A percentile compares a stretch with the other conserved stretches of the same genome.
These are phyloP conservation scores for Trichoderma sp. DNA, from an alignment of 2,329 filamentous ascomycete species.

Conservation along the genomic window DNA sequence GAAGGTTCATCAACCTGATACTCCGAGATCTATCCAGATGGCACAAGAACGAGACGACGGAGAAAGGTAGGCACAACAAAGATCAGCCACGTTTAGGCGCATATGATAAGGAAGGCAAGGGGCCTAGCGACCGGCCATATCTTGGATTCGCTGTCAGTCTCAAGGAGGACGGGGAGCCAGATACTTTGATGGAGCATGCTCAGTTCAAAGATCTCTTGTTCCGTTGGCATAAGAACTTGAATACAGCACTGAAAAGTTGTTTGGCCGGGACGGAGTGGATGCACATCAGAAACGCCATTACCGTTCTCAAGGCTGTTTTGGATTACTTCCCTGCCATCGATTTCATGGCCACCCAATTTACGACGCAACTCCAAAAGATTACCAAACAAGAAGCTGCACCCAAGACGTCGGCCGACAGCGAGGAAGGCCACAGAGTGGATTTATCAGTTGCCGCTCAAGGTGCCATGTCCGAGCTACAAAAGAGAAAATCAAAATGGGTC, in stretches of 20 bases:
- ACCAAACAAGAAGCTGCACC: slow-evolving; percentile 59
- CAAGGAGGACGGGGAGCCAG: slow-evolving; percentile 65
- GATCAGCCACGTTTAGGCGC: slow-evolving; percentile 64
- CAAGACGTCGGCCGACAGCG: slow-evolving; percentile 50
- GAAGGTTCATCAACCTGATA: slow-evolving; percentile 81
- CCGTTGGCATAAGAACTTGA: slow-evolving; percentile 86
- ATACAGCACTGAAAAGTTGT: slow-evolving; percentile 77
- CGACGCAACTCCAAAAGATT: slow-evolving; percentile 66
- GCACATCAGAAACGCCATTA: slow-evolving; percentile 96
- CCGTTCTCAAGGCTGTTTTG: slow-evolving; percentile 77
- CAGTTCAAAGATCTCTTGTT: slow-evolving; percentile 83
- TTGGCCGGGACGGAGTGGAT: slow-evolving; percentile 87
- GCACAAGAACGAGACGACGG: slow-evolving; percentile 69
- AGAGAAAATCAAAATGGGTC: slow-evolving; percentile 67
- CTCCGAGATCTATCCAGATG: slow-evolving; percentile 78
- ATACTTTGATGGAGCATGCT: slow-evolving; percentile 76
- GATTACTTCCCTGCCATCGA: slow-evolving; percentile 86
- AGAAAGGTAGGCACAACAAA: slow-evolving; percentile 41
- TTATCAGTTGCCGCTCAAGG: slow-evolving; percentile 73
- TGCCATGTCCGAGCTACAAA: slow-evolving; percentile 69
- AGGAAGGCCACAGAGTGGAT: slow-evolving; percentile 67
- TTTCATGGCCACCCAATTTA: slow-evolving; percentile 75
- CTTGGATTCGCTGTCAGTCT: slow-evolving; percentile 78
- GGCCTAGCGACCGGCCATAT: slow-evolving; percentile 54
- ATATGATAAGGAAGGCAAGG: slow-evolving; percentile 78